Conservation (phyloP, 192 early-diverging fungal species). For the Rhizophagus clarus region DNA sequence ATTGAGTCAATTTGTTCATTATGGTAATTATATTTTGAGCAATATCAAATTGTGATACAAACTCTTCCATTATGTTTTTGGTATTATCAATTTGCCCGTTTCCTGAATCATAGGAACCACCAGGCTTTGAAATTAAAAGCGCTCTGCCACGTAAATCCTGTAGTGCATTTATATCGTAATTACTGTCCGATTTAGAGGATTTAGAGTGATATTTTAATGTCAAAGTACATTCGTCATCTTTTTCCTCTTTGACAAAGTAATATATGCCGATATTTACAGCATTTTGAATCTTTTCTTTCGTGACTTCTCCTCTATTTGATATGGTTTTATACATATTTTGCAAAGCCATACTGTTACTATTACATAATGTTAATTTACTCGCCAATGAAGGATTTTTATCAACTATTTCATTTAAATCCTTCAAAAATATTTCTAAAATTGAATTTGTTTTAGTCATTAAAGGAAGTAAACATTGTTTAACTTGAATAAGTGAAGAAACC, state of each 20-base stretch:
- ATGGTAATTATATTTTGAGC: slow-evolving; percentile 22
- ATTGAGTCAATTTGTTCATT: slow-evolving; percentile 25
- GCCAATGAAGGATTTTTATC: neutral
- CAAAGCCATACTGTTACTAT: slow-evolving; percentile 22
- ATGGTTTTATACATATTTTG: slow-evolving; percentile 31
- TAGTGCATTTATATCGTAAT: slow-evolving; percentile 21
- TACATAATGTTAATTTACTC: slow-evolving; percentile 31
- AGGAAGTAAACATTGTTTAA: slow-evolving; percentile 25
- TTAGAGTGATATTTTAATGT: slow-evolving; percentile 2
- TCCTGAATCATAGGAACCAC: neutral
- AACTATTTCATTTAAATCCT: neutral
- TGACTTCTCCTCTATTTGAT: slow-evolving; percentile 29
- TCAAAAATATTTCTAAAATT: neutral
- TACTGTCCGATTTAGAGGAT: neutral
- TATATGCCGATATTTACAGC: slow-evolving; percentile 18
- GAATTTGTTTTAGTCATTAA: slow-evolving; percentile 13
- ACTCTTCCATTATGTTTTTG: slow-evolving; percentile 11
- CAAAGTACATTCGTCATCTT: slow-evolving; percentile 20
- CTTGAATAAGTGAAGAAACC: slow-evolving; percentile 29
- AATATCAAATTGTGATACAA: slow-evolving; percentile 33
- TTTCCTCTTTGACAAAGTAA: slow-evolving; percentile 19
- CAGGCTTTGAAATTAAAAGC: slow-evolving; percentile 28
- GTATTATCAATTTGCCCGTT: neutral
- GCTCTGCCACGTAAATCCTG: slow-evolving; percentile 34
- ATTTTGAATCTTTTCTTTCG: slow-evolving; percentile 29